phyloP scores from a whole-genome alignment of 768 basidiomycete genomes.

The Xerocomellus chrysenteron region DNA sequence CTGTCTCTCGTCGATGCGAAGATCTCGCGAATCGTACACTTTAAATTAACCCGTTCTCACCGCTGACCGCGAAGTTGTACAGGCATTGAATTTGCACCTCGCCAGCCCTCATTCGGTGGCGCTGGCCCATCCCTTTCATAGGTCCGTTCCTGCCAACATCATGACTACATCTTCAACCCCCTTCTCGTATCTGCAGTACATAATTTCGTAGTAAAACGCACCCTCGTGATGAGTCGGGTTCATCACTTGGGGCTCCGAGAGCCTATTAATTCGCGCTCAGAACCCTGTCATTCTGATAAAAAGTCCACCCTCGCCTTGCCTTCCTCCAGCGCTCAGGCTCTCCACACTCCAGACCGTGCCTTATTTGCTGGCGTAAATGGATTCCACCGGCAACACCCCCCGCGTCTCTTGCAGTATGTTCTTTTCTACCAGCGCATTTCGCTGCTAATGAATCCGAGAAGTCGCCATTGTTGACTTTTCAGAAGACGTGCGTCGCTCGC shows the following conservation, averaged over 20 bases:
- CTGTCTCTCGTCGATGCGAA: slow-evolving; percentile 21
- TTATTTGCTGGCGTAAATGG: slow-evolving; percentile 29
- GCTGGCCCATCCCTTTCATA: slow-evolving; percentile 1
- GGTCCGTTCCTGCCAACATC: slow-evolving; percentile 10
- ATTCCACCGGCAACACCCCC: slow-evolving; percentile 42
- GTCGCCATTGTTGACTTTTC: slow-evolving; percentile 84
- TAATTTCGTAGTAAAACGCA: neutral
- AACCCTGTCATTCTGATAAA: slow-evolving; percentile 16
- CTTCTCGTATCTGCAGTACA: slow-evolving; percentile 4
- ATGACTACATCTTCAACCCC: neutral
- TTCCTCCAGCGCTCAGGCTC: neutral
- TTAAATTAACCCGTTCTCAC: slow-evolving; percentile 27
- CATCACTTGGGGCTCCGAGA: slow-evolving; percentile 14
- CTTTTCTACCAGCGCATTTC: neutral
- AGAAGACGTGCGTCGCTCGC: slow-evolving; percentile 49
- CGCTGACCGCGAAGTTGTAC: slow-evolving; percentile 13
- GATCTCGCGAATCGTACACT: slow-evolving; percentile 32
- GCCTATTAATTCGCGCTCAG: slow-evolving; percentile 13
- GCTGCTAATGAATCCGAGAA: slow-evolving; percentile 29
- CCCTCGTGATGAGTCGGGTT: slow-evolving; percentile 16
- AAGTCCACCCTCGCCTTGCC: slow-evolving; percentile 4
- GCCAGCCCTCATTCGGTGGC: slow-evolving; percentile 20
- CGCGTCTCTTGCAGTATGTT: slow-evolving; percentile 77
- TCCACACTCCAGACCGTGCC: neutral
- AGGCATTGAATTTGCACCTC: slow-evolving; percentile 7